Percentiles rank a stretch among this genome's conserved stretches.
phyloP scores from a whole-genome alignment of 768 basidiomycete genomes.

The Boletus tylopilopsis region DNA sequence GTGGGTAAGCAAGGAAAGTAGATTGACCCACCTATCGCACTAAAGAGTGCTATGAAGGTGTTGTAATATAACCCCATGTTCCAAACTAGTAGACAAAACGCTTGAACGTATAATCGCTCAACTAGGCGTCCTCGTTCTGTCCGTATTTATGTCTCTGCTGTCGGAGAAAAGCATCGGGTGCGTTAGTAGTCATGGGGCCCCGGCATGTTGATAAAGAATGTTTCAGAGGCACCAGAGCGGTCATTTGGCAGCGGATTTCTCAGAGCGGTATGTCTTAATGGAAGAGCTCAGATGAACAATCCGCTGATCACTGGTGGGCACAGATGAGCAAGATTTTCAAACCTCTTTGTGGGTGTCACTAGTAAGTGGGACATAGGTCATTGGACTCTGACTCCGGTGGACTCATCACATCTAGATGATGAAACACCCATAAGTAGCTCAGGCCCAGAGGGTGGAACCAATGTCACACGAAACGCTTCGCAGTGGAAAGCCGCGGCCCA shows the following conservation, averaged over 20 bases:
- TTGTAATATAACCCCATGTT: conserved; percentile 16
- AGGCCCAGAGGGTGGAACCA: not conserved
- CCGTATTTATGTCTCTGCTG: not conserved
- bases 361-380: not conserved
- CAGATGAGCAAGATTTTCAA: not conserved
- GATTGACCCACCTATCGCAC: conserved; percentile 13
- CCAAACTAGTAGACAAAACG: not conserved
- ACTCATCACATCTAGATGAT: no score
- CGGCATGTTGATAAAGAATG: not conserved
- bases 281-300: no score
- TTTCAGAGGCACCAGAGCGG: conserved; percentile 2
- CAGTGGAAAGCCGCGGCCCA: not conserved
- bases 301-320: no score
- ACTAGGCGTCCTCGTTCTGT: not conserved
- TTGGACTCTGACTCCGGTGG: no score
- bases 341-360: no score
- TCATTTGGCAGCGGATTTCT: not conserved
- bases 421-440: no score
- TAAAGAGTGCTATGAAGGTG: conserved; percentile 18
- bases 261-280: no score
- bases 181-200: not conserved
- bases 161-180: not conserved
- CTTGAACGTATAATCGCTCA: not conserved
- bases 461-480: not conserved
- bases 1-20: not conserved